A percentile compares a stretch with the other conserved stretches of the same genome.
Evolutionary conservation across 352 stramenopile species (phyloP).

Genomic region (Globisporangium solare): DNA sequence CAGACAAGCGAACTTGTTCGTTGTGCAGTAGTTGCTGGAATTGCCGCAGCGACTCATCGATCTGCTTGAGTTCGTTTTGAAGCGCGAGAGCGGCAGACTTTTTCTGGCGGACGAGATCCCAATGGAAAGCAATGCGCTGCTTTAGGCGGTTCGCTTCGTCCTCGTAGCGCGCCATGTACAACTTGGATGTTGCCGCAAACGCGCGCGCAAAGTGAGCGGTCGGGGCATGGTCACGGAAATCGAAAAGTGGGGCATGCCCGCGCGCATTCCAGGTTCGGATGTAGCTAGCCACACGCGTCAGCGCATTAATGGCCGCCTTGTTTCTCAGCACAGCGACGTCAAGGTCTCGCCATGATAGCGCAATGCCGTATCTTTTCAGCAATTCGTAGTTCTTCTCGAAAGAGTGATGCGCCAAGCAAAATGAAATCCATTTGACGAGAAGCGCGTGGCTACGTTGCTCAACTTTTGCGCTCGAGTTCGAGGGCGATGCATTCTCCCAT

Average conservation of each 20-base stretch:
- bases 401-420: conserved; percentile 34
- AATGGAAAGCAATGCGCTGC: not conserved
- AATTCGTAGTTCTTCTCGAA: conserved; percentile 11
- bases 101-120: conserved; percentile 1
- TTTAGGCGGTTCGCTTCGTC: not conserved
- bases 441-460: conserved; percentile 36
- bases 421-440: conserved; percentile 38
- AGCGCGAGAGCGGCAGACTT: not conserved
- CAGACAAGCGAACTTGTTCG: conserved; percentile 1
- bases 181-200: conserved; percentile 16
- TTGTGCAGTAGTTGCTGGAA: conserved; percentile 1
- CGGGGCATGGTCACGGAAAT: conserved; percentile 30
- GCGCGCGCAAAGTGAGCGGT: conserved; percentile 30
- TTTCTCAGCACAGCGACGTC: conserved; percentile 31
- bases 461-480: conserved; percentile 18
- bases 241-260: conserved; percentile 25
- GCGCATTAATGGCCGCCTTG: conserved; percentile 19
- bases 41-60: not conserved
- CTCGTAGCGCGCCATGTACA: conserved; percentile 3
- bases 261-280: conserved; percentile 31
- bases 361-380: conserved; percentile 34
- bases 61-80: not conserved
- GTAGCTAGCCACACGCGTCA: conserved; percentile 30
- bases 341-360: conserved; percentile 32
- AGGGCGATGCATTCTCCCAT: conserved; percentile 14